Evolutionary conservation across 1,139 yeast species (phyloP), one percentile per base, ranked within the genome.

Genomic region (Suhomyces kunorum): DNA sequence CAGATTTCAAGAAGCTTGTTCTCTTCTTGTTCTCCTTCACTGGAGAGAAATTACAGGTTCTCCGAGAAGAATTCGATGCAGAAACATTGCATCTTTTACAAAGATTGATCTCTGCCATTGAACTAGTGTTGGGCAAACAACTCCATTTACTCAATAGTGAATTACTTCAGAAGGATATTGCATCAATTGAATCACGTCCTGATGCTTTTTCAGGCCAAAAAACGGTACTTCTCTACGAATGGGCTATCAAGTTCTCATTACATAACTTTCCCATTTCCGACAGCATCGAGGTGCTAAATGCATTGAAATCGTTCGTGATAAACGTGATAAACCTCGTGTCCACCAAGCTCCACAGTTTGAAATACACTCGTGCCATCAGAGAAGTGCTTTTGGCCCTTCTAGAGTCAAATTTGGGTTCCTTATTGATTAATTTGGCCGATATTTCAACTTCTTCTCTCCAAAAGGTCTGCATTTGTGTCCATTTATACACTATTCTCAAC

Each of bases 1-100:
- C 69, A 6, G 73, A 71, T 49, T 71, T 68, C 49, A 63, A 62
- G 43, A 66, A 65, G 45, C 50, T 71, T 37, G 46, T 60, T 18
- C 51, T 70, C 12, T 68, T 66, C 40, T 52, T 71, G 23, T 58
- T 66, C 41, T 61, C 60, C 14, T 68, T 68, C 43, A 51, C 68
- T 30, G 49, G 59, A 35, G 59, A 58, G 14, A 56, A 58, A 36
- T 50, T 65, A 18, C 36, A 36, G 8, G 40, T 41, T 9, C 32
- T 47, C 30, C 29, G 25, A 6, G 32, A 28, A 8, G 40, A 7
- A n/a, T 19, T 13, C 23, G 22, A 33, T 14, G 15, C 35, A 5
- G 14, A 19, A 15, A 31, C 39, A 8, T 35, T 29, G 11, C 36
- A 44, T n/a, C 45, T 60, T 23, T 45, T 59, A 7, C 44, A 51